Evolutionary conservation across 176 grass and related monocot genomes (phyloP).

Genomic region (Thinopyrum elongatum): DNA sequence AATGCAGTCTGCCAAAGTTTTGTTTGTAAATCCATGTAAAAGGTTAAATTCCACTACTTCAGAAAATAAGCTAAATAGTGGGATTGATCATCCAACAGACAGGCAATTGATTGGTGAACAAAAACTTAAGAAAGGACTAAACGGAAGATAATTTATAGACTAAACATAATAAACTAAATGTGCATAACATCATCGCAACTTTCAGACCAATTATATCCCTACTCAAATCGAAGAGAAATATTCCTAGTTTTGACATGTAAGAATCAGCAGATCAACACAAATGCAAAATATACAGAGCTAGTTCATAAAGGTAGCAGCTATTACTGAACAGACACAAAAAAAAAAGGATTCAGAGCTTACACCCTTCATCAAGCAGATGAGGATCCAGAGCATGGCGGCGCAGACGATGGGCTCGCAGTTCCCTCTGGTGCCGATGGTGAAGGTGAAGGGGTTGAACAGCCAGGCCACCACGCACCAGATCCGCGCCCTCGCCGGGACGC

Average conservation of each 20-base stretch:
- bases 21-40: not conserved
- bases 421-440: constrained; percentile 93
- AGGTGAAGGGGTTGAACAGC: constrained; percentile 94
- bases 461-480: constrained; percentile 69
- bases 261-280: not conserved
- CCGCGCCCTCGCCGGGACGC: constrained; percentile 59
- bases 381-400: constrained; percentile 81
- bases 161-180: too few species aligned
- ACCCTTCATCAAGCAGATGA: constrained; percentile 94
- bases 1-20: too few species aligned
- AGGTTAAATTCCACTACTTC: not conserved
- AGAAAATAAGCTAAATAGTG: not conserved
- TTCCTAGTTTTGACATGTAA: not conserved
- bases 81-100: not conserved
- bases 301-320: not conserved
- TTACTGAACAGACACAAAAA: not conserved
- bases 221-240: not conserved
- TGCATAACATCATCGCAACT: not conserved
- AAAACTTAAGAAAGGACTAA: not conserved
- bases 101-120: not conserved
- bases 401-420: constrained; percentile 92
- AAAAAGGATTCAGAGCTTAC: constrained; percentile 61
- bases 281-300: not conserved
- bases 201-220: not conserved
- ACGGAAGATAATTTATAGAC: too few species aligned